Evolutionary conservation across 768 basidiomycete species (phyloP).

Genomic region (Glaciozyma antarctica): DNA sequence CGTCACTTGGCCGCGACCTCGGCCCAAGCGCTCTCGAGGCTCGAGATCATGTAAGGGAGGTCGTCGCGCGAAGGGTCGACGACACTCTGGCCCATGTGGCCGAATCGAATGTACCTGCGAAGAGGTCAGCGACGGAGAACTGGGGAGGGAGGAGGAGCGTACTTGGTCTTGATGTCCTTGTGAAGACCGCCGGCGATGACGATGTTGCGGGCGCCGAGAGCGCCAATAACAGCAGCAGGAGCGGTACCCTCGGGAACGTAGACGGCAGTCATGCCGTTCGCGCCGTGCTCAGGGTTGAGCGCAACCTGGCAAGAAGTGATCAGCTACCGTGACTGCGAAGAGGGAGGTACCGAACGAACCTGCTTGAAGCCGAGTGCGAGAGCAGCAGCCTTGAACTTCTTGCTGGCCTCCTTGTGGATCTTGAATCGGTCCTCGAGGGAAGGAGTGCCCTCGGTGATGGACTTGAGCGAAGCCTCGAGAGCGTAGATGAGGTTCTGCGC

Average conservation of each 20-base stretch:
- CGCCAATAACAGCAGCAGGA: conserved; percentile 65
- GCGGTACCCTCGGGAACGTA: conserved; percentile 76
- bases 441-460: conserved; percentile 54
- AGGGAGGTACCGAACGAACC: conserved; percentile 25
- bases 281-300: conserved; percentile 52
- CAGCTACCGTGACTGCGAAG: neutral
- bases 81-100: conserved; percentile 87
- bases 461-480: conserved; percentile 65
- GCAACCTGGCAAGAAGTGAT: conserved; percentile 59
- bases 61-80: conserved; percentile 47
- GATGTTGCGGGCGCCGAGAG: conserved; percentile 59
- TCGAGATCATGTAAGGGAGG: conserved; percentile 59
- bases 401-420: conserved; percentile 60
- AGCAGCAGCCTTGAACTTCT: conserved; percentile 60
- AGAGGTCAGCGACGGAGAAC: neutral
- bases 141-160: neutral
- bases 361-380: conserved; percentile 60
- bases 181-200: conserved; percentile 84
- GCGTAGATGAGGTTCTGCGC: conserved; percentile 63
- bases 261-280: conserved; percentile 93
- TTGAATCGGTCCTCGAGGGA: conserved; percentile 70
- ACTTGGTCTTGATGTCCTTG: conserved; percentile 64
- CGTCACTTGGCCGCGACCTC: conserved; percentile 16
- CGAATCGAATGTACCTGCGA: conserved; percentile 59
- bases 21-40: conserved; percentile 44